A percentile compares a stretch with the other conserved stretches of the same genome.
These are phyloP conservation scores for Suillus discolor DNA, from an alignment of 768 basidiomycete species.

Conservation along the genomic window DNA sequence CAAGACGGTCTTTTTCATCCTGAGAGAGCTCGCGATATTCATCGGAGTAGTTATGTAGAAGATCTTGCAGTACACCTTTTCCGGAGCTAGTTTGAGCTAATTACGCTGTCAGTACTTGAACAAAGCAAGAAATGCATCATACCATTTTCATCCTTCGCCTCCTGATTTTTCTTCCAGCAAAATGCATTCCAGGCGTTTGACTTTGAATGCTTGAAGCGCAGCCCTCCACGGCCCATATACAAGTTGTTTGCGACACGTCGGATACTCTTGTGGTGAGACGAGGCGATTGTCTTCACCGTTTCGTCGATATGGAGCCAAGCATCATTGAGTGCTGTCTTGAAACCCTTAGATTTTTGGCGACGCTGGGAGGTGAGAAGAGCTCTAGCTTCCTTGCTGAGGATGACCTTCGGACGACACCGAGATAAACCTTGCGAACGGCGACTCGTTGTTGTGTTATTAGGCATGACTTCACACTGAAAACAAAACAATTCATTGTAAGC, in stretches of 20 bases:
- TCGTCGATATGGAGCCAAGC: neutral
- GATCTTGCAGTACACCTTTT: too few species aligned
- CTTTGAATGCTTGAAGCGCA: neutral
- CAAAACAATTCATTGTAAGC: too few species aligned
- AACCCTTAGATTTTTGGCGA: neutral
- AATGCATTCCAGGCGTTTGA: neutral
- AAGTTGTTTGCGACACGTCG: neutral
- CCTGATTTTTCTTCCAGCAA: neutral
- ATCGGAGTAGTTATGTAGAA: neutral
- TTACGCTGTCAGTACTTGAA: too few species aligned
- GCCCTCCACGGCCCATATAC: neutral
- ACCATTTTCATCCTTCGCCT: neutral
- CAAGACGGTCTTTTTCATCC: neutral
- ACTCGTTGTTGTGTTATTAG: neutral
- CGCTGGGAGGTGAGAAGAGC: neutral
- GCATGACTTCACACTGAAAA: too few species aligned
- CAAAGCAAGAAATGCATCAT: too few species aligned
- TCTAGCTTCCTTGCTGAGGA: neutral
- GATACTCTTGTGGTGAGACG: neutral
- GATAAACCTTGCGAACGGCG: neutral
- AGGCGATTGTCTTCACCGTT: neutral
- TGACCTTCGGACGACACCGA: neutral
- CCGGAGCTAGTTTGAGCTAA: too few species aligned
- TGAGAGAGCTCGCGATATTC: neutral
- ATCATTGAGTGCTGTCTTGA: neutral